These are phyloP conservation scores for Talaromyces pinophilus DNA, from an alignment of 2,329 filamentous ascomycete genomes.

Conservation along the genomic window DNA sequence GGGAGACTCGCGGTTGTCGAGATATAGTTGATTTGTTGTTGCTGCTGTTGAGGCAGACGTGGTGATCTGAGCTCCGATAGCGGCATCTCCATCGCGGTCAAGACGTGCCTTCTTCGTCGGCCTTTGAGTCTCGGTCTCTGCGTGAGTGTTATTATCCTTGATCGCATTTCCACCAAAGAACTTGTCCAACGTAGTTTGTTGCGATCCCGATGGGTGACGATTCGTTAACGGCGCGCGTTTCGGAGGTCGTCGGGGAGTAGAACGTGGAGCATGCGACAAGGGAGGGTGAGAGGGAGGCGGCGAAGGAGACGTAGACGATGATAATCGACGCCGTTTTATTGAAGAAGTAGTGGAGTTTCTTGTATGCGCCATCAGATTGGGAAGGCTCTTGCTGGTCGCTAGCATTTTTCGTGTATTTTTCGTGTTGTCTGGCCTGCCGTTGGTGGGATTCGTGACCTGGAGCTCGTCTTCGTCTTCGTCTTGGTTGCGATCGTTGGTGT, in stretches of 20 bases:
- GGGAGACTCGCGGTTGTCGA: conserved; percentile 32
- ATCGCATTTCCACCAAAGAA: conserved; percentile 6
- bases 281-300: conserved; percentile 7
- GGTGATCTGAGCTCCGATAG: neutral
- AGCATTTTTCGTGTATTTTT: neutral
- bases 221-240: conserved; percentile 15
- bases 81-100: neutral
- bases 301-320: conserved; percentile 4
- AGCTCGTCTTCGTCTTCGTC: conserved; percentile 2
- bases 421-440: neutral
- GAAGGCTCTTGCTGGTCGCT: conserved; percentile 18
- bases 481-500: neutral
- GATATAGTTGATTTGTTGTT: neutral
- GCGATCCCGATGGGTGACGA: neutral
- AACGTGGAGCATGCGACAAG: neutral
- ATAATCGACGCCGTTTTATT: neutral
- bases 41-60: neutral
- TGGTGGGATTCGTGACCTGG: neutral
- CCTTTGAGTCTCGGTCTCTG: conserved; percentile 8
- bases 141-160: conserved; percentile 1
- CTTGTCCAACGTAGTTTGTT: conserved; percentile 22
- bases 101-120: conserved; percentile 21
- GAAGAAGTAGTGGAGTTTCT: neutral
- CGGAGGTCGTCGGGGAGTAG: conserved; percentile 6
- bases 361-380: conserved; percentile 3